Conservation (phyloP, 768 basidiomycete genomes). For the Kwoniella heveanensis region DNA sequence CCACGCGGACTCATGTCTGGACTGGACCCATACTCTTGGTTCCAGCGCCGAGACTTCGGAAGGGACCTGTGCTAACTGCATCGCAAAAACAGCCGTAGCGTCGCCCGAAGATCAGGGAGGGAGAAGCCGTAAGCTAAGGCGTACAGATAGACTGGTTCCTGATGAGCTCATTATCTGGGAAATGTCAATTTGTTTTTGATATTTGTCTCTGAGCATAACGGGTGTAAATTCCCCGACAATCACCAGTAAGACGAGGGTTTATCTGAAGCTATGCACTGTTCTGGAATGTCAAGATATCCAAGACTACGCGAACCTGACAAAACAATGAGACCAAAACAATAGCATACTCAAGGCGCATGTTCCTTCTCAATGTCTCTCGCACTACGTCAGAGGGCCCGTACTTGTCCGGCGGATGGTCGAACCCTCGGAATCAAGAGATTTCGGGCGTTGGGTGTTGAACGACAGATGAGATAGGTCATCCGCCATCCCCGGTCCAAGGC, state of each 20-base stretch:
- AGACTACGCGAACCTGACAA: not conserved
- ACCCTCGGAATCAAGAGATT: not conserved
- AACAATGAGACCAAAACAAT: not conserved
- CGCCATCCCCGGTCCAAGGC: not conserved
- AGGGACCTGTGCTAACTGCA: not conserved
- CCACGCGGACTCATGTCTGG: too few relatives aligned
- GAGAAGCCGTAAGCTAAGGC: not conserved
- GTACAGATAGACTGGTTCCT: not conserved
- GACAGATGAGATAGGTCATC: not conserved
- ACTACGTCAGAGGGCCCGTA: not conserved
- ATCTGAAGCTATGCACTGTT: too few relatives aligned
- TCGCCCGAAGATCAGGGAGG: not conserved
- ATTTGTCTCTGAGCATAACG: conserved; percentile 1
- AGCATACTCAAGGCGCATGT: not conserved
- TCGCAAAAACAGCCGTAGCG: not conserved
- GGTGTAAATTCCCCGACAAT: not conserved
- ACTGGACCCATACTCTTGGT: not conserved
- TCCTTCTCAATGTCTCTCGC: not conserved
- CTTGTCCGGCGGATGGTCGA: too few relatives aligned
- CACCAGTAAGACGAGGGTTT: not conserved
- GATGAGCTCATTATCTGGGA: not conserved
- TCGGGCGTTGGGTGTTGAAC: not conserved
- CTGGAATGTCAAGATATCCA: not conserved
- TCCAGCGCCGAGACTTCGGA: not conserved
- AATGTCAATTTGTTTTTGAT: conserved; percentile 1